A percentile compares a stretch with the other conserved stretches of the same genome.
phyloP scores from a whole-genome alignment of 768 basidiomycete species.

The Inosperma sp. region DNA sequence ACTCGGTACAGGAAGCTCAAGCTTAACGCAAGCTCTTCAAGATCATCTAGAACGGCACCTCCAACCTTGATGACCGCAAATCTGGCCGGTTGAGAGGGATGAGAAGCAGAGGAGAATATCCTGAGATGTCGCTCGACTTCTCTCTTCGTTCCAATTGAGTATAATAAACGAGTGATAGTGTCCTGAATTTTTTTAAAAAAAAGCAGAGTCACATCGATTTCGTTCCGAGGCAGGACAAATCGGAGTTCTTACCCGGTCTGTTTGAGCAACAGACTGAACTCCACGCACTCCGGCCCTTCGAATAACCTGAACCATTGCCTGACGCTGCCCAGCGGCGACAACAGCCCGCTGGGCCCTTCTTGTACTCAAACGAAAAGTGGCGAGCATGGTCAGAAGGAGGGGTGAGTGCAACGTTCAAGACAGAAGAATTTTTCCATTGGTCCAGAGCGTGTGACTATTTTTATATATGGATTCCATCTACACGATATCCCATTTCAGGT shows the following conservation, averaged over 20 bases:
- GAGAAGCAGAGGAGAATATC: conserved; percentile 93
- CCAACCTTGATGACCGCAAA: conserved; percentile 99
- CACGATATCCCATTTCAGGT: too few species aligned
- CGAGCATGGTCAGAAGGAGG: conserved; percentile 29
- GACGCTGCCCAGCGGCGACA: conserved; percentile 46
- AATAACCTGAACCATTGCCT: conserved; percentile 39
- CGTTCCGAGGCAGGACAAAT: background rate
- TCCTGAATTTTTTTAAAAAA: too few species aligned
- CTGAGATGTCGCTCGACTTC: conserved; percentile 98
- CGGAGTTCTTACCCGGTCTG: conserved; percentile 56
- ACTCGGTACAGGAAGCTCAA: conserved; percentile 96
- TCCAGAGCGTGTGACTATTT: background rate
- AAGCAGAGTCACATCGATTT: background rate
- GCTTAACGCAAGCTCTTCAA: conserved; percentile 91
- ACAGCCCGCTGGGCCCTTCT: conserved; percentile 43
- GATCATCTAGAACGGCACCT: conserved; percentile 87
- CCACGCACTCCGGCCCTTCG: conserved; percentile 37
- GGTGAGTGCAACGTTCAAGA: background rate
- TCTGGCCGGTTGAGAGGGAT: conserved; percentile 85
- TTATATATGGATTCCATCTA: too few species aligned
- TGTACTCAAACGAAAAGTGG: conserved; percentile 33
- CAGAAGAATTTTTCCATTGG: background rate
- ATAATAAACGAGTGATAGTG: conserved; percentile 92
- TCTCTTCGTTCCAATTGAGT: conserved; percentile 94
- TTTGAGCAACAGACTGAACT: conserved; percentile 64